Evolutionary conservation across 306 rosid genomes (phyloP), one percentile per base, ranked within the genome.

Genomic region (Citrullus mucosospermus): DNA sequence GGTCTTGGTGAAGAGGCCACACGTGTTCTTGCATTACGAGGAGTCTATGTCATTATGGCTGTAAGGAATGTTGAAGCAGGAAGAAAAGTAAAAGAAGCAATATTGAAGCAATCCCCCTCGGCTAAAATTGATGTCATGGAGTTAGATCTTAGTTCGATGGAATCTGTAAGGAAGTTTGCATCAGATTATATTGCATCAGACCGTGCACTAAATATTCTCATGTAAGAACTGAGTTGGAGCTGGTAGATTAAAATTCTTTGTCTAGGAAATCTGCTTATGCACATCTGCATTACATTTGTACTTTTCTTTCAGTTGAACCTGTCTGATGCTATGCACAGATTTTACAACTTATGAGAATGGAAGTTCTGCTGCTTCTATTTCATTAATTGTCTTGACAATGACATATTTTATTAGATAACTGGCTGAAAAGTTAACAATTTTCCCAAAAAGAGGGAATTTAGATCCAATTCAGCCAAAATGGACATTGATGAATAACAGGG

Each of bases 21-120:
- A 15, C 86, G 85, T 22, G 85, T 92, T 81, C 86, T 90, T 77
- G 89, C 89, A 6, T 53, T 86, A 80, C 90, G 88, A 5, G 85
- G 94, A 80, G 91, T 90, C 74, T 92, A 90, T 87, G 95, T 92
- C 60, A 88, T 88, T 70, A 92, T 92, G 97, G 96, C 96, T 9
- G 92, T 92, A 10, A 89, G 97, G 89, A 89, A 84, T 81, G 80
- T 84, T 68, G 85, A 84, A 9, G 80, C 80, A 78, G 96, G 92
- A 56, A 79, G 13, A 68, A 80, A 78, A 11, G 90, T 84, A 36
- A 90, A 76, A 86, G 86, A 86, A 82, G 81, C 81, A 57, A 81
- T 89, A 25, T 75, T 82, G 13, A 65, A 89, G 84, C 89, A 86
- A 82, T 82, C 36, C 53, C 96, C 89, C 57, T 8, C 71, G 0